These are phyloP conservation scores for Candida nonsorbophila DNA, from an alignment of 805 yeast species.

Conservation along the genomic window DNA sequence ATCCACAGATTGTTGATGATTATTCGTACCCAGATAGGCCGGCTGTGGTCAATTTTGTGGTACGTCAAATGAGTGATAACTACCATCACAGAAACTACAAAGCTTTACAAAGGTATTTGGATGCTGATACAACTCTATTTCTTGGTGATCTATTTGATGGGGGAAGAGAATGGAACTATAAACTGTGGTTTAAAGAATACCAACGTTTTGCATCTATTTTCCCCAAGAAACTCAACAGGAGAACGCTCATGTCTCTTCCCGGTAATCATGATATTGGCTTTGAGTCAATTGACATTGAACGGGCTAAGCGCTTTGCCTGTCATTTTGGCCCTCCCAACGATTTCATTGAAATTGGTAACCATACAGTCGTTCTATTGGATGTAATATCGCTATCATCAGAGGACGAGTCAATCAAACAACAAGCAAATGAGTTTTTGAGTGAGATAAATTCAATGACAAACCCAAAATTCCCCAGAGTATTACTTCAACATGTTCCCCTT, in stretches of 20 bases:
- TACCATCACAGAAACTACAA: slow-evolving; percentile 75
- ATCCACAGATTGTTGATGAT: slow-evolving; percentile 89
- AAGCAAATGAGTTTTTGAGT: slow-evolving; percentile 51
- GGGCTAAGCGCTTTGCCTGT: slow-evolving; percentile 58
- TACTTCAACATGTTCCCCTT: slow-evolving; percentile 86
- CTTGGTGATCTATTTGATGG: slow-evolving; percentile 95
- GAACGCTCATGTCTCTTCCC: slow-evolving; percentile 44
- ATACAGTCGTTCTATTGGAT: slow-evolving; percentile 70
- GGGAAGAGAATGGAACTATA: slow-evolving; percentile 77
- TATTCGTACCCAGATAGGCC: slow-evolving; percentile 80
- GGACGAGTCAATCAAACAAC: slow-evolving; percentile 37
- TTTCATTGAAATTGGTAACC: slow-evolving; percentile 56
- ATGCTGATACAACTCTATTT: slow-evolving; percentile 74
- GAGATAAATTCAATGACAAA: slow-evolving; percentile 15
- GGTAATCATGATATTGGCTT: slow-evolving; percentile 98
- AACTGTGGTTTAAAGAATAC: slow-evolving; percentile 65
- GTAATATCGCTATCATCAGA: slow-evolving; percentile 72
- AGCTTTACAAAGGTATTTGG: slow-evolving; percentile 48
- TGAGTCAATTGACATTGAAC: slow-evolving; percentile 60
- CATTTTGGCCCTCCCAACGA: slow-evolving; percentile 71
- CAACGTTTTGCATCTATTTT: slow-evolving; percentile 64
- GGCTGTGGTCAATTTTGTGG: slow-evolving; percentile 42
- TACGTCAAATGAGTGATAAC: slow-evolving; percentile 64
- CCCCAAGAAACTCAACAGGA: slow-evolving; percentile 45
- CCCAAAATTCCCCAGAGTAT: slow-evolving; percentile 50